phyloP scores from a whole-genome alignment of 345 rosid species.

The Eucalyptus erythrocorys region DNA sequence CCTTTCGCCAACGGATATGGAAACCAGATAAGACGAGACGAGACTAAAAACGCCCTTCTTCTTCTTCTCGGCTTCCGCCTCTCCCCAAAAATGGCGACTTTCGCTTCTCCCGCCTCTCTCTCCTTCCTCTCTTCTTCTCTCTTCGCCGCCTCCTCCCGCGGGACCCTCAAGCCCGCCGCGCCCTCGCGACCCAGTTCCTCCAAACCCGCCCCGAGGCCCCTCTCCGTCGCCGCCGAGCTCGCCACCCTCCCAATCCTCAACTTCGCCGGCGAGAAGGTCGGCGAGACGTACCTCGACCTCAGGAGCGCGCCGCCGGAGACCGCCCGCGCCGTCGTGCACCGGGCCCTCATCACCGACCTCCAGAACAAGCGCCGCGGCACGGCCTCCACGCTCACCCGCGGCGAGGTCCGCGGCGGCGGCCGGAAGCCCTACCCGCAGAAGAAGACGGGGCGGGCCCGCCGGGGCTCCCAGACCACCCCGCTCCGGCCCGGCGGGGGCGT shows the following conservation, averaged over 20 bases:
- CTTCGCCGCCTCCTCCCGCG: conserved; percentile 18
- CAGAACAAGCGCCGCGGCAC: conserved; percentile 92
- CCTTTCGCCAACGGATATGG: not conserved
- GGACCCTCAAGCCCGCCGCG: not conserved
- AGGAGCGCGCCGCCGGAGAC: conserved; percentile 71
- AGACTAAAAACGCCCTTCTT: not conserved
- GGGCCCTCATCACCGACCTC: conserved; percentile 65
- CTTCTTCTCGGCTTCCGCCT: not conserved
- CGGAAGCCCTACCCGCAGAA: conserved; percentile 78
- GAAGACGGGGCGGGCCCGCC: conserved; percentile 82
- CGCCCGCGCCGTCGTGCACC: conserved; percentile 85
- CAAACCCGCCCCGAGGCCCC: conserved; percentile 6
- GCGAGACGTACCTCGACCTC: conserved; percentile 78
- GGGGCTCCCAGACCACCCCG: conserved; percentile 66
- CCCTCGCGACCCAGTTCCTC: not conserved
- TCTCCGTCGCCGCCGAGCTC: conserved; percentile 40
- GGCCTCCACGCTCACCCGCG: conserved; percentile 81
- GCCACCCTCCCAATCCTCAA: conserved; percentile 59
- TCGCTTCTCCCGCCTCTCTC: conserved; percentile 26
- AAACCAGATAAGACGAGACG: not conserved
- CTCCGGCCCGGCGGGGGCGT: conserved; percentile 92
- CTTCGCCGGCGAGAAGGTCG: conserved; percentile 74
- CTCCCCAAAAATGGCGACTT: conserved; percentile 27
- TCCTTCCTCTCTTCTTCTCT: conserved; percentile 48
- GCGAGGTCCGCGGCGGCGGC: conserved; percentile 93